phyloP scores from a whole-genome alignment of 768 basidiomycete genomes.

The Leccinum imitatum region DNA sequence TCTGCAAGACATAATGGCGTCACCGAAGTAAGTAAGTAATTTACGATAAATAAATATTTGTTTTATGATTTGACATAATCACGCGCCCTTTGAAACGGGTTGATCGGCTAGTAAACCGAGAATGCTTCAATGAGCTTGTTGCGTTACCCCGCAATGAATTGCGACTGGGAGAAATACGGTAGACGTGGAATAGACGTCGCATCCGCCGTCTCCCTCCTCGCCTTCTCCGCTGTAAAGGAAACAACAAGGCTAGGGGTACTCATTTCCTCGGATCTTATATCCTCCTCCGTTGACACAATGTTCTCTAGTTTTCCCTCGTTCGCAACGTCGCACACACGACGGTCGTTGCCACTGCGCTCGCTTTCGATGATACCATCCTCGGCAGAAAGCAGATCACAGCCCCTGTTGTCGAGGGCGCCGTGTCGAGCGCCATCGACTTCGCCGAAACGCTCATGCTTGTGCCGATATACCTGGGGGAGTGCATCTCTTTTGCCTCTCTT shows the following conservation, averaged over 20 bases:
- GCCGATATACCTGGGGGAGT: conserved; percentile 73
- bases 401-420: conserved; percentile 54
- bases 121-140: background rate
- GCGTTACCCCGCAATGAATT: conserved; percentile 24
- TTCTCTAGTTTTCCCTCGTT: conserved; percentile 62
- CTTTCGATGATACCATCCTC: conserved; percentile 67
- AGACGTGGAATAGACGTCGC: conserved; percentile 68
- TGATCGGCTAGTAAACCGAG: background rate
- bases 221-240: conserved; percentile 65
- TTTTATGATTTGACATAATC: conserved; percentile 11
- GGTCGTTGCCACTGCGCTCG: conserved; percentile 55
- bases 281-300: conserved; percentile 8
- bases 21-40: background rate
- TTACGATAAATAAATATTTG: background rate
- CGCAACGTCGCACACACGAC: conserved; percentile 59
- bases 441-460: conserved; percentile 73
- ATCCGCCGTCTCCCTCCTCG: conserved; percentile 57
- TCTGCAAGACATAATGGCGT: background rate
- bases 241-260: conserved; percentile 70
- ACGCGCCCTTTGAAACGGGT: conserved; percentile 16
- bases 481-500: conserved; percentile 72
- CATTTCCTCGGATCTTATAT: conserved; percentile 15
- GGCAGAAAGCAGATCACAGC: conserved; percentile 59
- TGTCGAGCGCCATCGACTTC: conserved; percentile 59
- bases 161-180: conserved; percentile 41